These are phyloP conservation scores for Talaromyces piceae DNA, from an alignment of 2,329 filamentous ascomycete species.

Conservation along the genomic window DNA sequence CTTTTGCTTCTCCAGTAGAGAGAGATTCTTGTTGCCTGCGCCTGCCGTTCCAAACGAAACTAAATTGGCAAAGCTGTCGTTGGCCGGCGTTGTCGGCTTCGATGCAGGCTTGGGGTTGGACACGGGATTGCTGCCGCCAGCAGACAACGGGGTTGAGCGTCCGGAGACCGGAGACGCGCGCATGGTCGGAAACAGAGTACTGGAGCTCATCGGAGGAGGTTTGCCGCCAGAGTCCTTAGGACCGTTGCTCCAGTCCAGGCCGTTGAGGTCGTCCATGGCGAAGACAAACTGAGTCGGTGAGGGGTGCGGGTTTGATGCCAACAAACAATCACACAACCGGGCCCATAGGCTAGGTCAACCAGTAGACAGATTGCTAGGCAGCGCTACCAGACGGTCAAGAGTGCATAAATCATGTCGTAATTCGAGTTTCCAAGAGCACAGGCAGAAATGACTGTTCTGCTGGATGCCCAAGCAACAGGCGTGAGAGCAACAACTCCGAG, in stretches of 20 bases:
- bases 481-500: not conserved
- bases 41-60: constrained; percentile 50
- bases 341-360: no score
- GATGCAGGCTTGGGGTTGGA: constrained; percentile 27
- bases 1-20: constrained; percentile 56
- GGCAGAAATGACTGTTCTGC: no score
- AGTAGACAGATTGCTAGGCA: no score
- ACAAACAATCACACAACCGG: not conserved
- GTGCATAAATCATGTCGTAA: no score
- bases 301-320: not conserved
- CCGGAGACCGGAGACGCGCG: constrained; percentile 34
- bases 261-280: constrained; percentile 42
- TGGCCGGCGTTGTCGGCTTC: constrained; percentile 35
- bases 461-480: not conserved
- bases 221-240: constrained; percentile 28
- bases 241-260: constrained; percentile 38
- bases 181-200: constrained; percentile 28
- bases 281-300: not conserved
- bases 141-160: constrained; percentile 36
- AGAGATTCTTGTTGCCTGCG: constrained; percentile 59
- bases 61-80: constrained; percentile 54
- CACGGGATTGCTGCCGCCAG: constrained; percentile 15
- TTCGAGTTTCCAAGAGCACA: no score
- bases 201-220: constrained; percentile 30
- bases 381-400: no score